Evolutionary conservation across 805 yeast genomes (phyloP).

Genomic region (Babjeviella inositovora): DNA sequence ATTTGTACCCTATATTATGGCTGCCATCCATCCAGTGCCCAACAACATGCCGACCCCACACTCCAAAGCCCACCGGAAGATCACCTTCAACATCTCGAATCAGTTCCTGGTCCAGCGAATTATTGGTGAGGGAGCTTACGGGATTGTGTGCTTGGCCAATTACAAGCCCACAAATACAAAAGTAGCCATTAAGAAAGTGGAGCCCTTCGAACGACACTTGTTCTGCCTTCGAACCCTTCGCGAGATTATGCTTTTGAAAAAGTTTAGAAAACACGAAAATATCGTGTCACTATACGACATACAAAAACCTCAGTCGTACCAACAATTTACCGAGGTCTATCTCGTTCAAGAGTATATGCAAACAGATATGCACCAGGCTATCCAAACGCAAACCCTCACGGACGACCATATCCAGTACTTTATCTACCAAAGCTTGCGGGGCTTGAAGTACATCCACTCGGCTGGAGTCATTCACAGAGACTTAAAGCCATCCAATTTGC

Average conservation of each 20-base stretch:
- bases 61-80: constrained; percentile 24
- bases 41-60: no score
- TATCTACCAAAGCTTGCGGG: constrained; percentile 54
- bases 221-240: constrained; percentile 57
- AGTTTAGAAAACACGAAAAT: constrained; percentile 56
- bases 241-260: constrained; percentile 49
- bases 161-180: constrained; percentile 38
- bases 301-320: constrained; percentile 43
- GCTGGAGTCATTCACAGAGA: constrained; percentile 68
- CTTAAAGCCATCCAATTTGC: constrained; percentile 57
- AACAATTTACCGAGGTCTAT: constrained; percentile 56
- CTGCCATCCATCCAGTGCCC: no score
- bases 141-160: constrained; percentile 56
- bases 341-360: constrained; percentile 70
- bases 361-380: constrained; percentile 51
- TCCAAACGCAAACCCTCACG: constrained; percentile 34
- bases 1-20: no score
- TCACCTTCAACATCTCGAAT: constrained; percentile 46
- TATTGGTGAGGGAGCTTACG: constrained; percentile 75
- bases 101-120: constrained; percentile 43
- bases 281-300: constrained; percentile 52
- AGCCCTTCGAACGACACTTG: constrained; percentile 50
- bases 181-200: constrained; percentile 69
- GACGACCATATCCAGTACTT: constrained; percentile 62
- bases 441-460: constrained; percentile 53